Percentiles rank a stretch among this genome's conserved stretches.
Conservation (phyloP, 2,329 filamentous ascomycete genomes). For the Neofusicoccum umdonicola region DNA sequence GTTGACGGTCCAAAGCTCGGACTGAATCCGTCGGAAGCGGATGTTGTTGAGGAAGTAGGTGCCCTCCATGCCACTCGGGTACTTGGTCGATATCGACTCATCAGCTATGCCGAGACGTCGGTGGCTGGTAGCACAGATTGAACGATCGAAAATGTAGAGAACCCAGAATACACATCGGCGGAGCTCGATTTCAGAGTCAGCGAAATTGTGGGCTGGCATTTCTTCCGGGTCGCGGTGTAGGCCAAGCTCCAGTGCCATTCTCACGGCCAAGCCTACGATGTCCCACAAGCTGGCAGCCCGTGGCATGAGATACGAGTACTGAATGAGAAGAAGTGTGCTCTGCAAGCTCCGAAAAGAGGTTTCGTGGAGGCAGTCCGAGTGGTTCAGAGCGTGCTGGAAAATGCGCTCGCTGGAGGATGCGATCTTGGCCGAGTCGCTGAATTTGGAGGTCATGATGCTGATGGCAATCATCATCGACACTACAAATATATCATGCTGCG, state of each 20-base stretch:
- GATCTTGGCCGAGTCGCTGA: constrained; percentile 14
- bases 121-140: constrained; percentile 16
- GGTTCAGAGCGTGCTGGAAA: constrained; percentile 11
- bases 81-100: constrained; percentile 17
- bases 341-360: constrained; percentile 8
- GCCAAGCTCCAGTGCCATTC: constrained; percentile 16
- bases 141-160: constrained; percentile 14
- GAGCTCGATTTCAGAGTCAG: not conserved
- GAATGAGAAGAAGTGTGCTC: not conserved
- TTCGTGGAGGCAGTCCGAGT: constrained; percentile 3
- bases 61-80: constrained; percentile 5
- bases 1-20: constrained; percentile 17
- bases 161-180: constrained; percentile 13
- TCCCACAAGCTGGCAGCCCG: constrained; percentile 12
- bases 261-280: constrained; percentile 4
- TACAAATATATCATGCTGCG: constrained; percentile 5
- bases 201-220: not conserved
- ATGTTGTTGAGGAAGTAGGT: constrained; percentile 16
- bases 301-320: constrained; percentile 17
- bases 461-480: constrained; percentile 17
- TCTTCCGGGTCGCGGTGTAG: constrained; percentile 15
- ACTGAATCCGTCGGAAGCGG: constrained; percentile 12
- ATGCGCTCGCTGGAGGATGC: constrained; percentile 6
- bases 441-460: constrained; percentile 17
- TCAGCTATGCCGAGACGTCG: constrained; percentile 13